Evolutionary conservation across 192 early-diverging fungal species (phyloP), one percentile per base, ranked within the genome.

Genomic region (Physocladia obscura): DNA sequence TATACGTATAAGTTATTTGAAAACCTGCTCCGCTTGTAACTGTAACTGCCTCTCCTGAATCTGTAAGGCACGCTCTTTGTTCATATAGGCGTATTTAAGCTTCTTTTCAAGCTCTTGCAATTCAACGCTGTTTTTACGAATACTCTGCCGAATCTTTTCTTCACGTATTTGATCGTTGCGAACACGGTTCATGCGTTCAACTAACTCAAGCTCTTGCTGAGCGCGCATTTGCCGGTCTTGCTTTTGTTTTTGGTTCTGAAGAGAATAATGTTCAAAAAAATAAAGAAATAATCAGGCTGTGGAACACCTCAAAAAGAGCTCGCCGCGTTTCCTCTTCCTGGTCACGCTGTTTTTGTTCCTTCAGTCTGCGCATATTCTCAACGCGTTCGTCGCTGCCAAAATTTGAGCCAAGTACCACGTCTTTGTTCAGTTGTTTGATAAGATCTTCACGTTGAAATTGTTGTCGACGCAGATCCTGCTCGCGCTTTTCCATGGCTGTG

Each of bases 51-150:
- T 83, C 49, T 86, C 76, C 71, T 86, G 74, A 29, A 82, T 62
- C 71, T 87, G 86, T 44, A 84, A 52, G 15, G 79, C 49, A 22
- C 86, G 70, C 63, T 86, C 84, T 59, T 87, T 83, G 72, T 87
- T 87, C 79, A 83, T 84, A 60, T 87, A 87, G 0, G 86, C 86
- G 47, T 84, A 79, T 57, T 84, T 82, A 57, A 87, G 79, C 76
- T 87, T 87, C 49, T 79, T 76, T 63, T 87, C 86, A 15, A 87
- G 67, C 30, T 86, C 82, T 11, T 82, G 62, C 6, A 87, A 73
- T 71, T 87, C 86, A 8, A 68, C 57, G 70, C 79, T 80, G 57
- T 81, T 86, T 61, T 84, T 81, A n/a, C 77, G 74, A 37, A 86
- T 86, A 8, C 62, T 70, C 58, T 86, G 82, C 15, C 80, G 74